These are phyloP conservation scores for Fraxinus quadrangulata DNA, from an alignment of 257 asterid species.

Conservation along the genomic window DNA sequence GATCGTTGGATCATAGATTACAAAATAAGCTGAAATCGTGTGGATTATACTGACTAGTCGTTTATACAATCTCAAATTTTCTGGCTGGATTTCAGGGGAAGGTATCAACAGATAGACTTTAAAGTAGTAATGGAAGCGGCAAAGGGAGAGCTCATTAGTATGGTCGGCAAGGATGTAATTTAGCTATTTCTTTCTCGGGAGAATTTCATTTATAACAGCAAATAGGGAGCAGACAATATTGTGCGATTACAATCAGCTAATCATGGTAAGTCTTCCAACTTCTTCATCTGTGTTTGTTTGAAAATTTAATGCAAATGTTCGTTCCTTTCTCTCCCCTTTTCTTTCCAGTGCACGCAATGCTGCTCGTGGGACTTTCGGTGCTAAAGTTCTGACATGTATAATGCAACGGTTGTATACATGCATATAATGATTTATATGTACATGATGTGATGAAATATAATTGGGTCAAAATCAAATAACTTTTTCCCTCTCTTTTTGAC, in stretches of 20 bases:
- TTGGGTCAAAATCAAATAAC: too few relatives aligned
- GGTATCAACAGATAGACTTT: constrained; percentile 74
- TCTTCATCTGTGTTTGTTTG: neutral
- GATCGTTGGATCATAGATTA: neutral
- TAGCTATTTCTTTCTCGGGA: constrained; percentile 22
- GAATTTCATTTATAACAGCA: neutral
- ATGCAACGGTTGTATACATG: too few relatives aligned
- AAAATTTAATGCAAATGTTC: neutral
- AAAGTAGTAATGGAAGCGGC: constrained; percentile 84
- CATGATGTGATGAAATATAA: too few relatives aligned
- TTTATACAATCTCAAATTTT: neutral
- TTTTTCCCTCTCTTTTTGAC: too few relatives aligned
- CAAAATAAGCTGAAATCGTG: neutral
- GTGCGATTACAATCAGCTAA: neutral
- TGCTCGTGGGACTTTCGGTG: neutral
- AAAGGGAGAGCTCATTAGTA: constrained; percentile 64
- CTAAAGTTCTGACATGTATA: too few relatives aligned
- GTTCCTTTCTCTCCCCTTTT: neutral
- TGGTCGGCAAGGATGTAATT: constrained; percentile 47
- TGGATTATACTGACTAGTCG: too few relatives aligned
- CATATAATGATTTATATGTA: too few relatives aligned
- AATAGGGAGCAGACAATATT: neutral
- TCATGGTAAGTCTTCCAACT: neutral
- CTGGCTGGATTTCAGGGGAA: constrained; percentile 65
- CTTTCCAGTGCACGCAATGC: neutral